Evolutionary conservation across 768 basidiomycete genomes (phyloP).

Genomic region (Paxillus involutus): DNA sequence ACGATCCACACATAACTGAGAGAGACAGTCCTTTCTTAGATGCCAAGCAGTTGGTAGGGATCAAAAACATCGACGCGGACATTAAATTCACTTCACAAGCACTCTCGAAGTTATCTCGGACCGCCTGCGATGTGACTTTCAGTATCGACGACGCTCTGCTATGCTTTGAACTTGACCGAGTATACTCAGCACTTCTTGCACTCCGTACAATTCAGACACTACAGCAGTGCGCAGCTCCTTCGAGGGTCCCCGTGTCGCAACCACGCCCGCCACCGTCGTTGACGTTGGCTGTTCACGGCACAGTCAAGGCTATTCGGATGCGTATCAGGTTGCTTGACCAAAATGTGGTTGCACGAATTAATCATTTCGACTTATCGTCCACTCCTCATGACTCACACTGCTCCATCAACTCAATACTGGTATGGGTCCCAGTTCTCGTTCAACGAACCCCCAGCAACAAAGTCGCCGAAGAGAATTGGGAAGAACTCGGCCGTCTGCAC

Average conservation of each 20-base stretch:
- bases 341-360: conserved; percentile 40
- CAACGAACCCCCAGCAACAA: conserved; percentile 35
- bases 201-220: conserved; percentile 49
- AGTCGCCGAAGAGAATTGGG: conserved; percentile 55
- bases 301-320: conserved; percentile 48
- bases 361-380: conserved; percentile 21
- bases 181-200: conserved; percentile 71
- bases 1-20: conserved; percentile 61
- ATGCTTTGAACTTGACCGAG: conserved; percentile 59
- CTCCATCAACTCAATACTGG: conserved; percentile 42
- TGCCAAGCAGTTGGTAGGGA: conserved; percentile 42
- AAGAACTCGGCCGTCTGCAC: conserved; percentile 66
- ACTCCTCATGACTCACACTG: conserved; percentile 25
- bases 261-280: conserved; percentile 15
- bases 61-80: conserved; percentile 35
- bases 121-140: conserved; percentile 43
- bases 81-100: conserved; percentile 18
- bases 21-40: conserved; percentile 46
- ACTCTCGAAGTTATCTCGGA: conserved; percentile 4
- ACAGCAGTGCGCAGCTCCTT: conserved; percentile 15
- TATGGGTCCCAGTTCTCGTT: conserved; percentile 57
- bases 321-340: conserved; percentile 49
- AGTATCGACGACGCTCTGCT: conserved; percentile 53
- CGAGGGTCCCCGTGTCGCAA: conserved; percentile 16
- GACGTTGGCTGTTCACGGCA: conserved; percentile 28